Base-by-base conservation (phyloP, 768 basidiomycete genomes). In the Tricholoma sp. region DNA sequence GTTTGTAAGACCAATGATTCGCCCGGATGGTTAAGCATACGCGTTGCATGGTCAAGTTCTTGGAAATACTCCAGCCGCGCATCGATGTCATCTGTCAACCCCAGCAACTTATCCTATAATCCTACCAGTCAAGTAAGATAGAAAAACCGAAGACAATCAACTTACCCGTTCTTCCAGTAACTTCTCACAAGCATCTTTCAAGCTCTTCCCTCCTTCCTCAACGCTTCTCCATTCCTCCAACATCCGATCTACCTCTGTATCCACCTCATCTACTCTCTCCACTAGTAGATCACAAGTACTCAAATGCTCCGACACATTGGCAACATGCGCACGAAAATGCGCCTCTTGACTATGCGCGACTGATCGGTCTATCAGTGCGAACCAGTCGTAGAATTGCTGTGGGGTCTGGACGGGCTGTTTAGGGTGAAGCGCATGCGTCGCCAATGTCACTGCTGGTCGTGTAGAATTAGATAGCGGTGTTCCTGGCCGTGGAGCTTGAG, bases 361-460 rank as follows among this genome's bases (percentile, higher is more conserved):
- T 2, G 89, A 89, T 14, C 89, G 80, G 61, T 97, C 94, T 54
- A 99, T 85, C 39, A 89, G 79, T 3, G 91, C 79, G 70, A 94
- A 96, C 88, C 94, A 97, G 73, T 98, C 96, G 67, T 95, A 93
- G 72, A 99, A 96, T 63, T 98, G 94, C 64, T 98, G 93, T 1
- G 94, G 88, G 0, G 94, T 96, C 60, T 88, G 83, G 37, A 98
- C 86, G 4, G 91, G 87, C 39, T 84, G 81, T 51, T 80, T 82
- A 2, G 91, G 89, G 65, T 89, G 87, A 14, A 92, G 73, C 0
- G 85, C 79, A 65, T 88, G 83, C 7, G 72, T 50, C 19, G 52
- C 35, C 21, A 39, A 21, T 29, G 47, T 29, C 18, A 52, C 58
- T 18, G 52, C 29, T 14, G 61, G 53, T 9, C 64, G 62, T 6